Base-by-base conservation (phyloP, 352 stramenopile genomes). In the Phytophthora fragariaefolia region DNA sequence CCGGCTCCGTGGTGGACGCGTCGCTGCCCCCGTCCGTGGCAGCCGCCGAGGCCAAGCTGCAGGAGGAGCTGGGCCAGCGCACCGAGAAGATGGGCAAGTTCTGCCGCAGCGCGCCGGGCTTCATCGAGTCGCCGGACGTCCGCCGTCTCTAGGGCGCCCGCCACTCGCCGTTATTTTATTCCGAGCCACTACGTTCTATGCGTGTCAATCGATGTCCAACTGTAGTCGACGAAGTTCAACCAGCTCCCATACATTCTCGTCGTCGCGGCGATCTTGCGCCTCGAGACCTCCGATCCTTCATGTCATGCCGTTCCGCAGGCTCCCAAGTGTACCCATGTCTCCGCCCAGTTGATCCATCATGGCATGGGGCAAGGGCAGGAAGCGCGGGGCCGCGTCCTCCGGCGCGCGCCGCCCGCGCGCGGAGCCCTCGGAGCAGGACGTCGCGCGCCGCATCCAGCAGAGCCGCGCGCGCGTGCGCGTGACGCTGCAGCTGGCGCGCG, bases 41-140 rank as follows among this genome's bases (percentile, higher is more conserved):
- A 5, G 55, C 32, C 13, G 50, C 65, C 0, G 77, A 83, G 52
- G 30, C 24, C 10, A 73, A 76, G 30, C 38, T 85, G 9, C 77
- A 69, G 24, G 62, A 78, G 48, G 57, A 74, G 32, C 34, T 85
- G 9, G 51, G 49, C 18, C 55, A 69, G 32, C 74, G 77, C 17
- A 66, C 53, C 18, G 42, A 70, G 22, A 65, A 65, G 53, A n/a
- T 77, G 20, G 26, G 63, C n/a, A 66, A 72, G 42, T 80, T 80
- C 62, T 48, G 52, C 30, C 57, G 59, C 23, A 78, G 63, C 22
- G 49, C 80, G 1, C 73, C 77, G 1, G 61, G 58, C 22, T 79
- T 81, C 26, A 64, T 76, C 12, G 43, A 68, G 1, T 57, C 60
- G 22, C 38, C 69, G 47, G 66, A 77, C 48, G 58, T 49, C 15